Base-by-base conservation (phyloP, 148 eudicot genomes). In the Vaccinium myrtillus region DNA sequence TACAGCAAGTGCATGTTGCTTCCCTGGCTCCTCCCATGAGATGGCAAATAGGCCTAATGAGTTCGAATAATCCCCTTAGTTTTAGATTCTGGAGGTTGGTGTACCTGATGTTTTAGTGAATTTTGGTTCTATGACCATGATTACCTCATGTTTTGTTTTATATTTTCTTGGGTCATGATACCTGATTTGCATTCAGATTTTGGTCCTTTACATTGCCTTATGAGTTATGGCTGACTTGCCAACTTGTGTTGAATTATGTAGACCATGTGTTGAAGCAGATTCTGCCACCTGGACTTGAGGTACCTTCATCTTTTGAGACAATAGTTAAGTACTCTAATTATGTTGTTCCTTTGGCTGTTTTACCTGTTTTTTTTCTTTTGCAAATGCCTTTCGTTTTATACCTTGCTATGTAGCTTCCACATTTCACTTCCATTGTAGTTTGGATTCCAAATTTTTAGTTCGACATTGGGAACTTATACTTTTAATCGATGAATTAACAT, bases 301-400 rank as follows among this genome's bases (percentile, higher is more conserved):
- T 93, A 79, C 99, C 98, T 56, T 95, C 98, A 30, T 95, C 99
- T 63, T 97, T 97, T 86, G 99, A 95, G 91, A 97, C 99, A 84
- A 92, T 97, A 95, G 99, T 92, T 95, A 91, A 97, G 99, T 95
- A 81, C 87, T 88, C 81, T 81, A 65, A 71, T 59, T 78, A 46
- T 85, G 65, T 58, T 77, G n/a, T 83, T 76, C 13, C 54, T 50
- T 58, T 36, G 18, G 43, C 43, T 51, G 49, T 49, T 53, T 50
- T 21, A 23, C 48, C 25, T 77, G 13, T 21, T 58, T 21, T 58
- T 21, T 6, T 39, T 39, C 55, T 53, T 23, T 16, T 10, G 3
- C 3, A 13, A 27, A 14, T 80, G 36, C 12, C 77, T 46, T 53
- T 2, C 25, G 2, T 80, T 67, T 39, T 55, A 23, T 19, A 32